phyloP scores from a whole-genome alignment of 495 filamentous ascomycete species.

The Penicillium taxi region DNA sequence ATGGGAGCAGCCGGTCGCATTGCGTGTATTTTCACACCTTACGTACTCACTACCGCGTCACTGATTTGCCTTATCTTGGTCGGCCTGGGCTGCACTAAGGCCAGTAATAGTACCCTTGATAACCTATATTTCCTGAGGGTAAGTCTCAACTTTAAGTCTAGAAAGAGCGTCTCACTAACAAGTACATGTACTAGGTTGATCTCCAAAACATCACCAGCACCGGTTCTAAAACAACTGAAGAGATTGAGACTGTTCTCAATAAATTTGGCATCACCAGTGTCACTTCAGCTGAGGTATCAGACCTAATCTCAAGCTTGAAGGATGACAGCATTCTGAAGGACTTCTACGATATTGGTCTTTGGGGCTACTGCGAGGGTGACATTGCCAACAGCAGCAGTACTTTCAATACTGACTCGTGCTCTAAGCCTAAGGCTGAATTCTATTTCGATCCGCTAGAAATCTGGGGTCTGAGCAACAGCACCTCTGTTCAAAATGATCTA shows the following conservation, averaged over 20 bases:
- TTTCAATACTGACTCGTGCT: constrained; percentile 43
- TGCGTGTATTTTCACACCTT: constrained; percentile 73
- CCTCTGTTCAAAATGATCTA: constrained; percentile 47
- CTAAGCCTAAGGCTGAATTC: constrained; percentile 54
- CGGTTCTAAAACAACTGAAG: constrained; percentile 12
- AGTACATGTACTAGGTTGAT: constrained; percentile 24
- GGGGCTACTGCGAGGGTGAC: constrained; percentile 73
- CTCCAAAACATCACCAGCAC: constrained; percentile 31
- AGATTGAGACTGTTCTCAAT: constrained; percentile 20
- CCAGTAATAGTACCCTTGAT: constrained; percentile 41
- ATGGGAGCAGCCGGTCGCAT: constrained; percentile 72
- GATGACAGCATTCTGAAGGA: constrained; percentile 55
- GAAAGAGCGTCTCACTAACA: constrained; percentile 1
- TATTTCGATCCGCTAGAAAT: constrained; percentile 64
- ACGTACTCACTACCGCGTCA: constrained; percentile 63
- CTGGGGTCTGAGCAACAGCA: constrained; percentile 50
- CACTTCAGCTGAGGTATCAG: constrained; percentile 22
- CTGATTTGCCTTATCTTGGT: constrained; percentile 67
- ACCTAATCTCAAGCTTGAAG: constrained; percentile 27
- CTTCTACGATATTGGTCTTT: constrained; percentile 74
- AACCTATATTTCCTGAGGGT: constrained; percentile 69
- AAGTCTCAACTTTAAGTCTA: constrained; percentile 13
- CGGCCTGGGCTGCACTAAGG: constrained; percentile 61
- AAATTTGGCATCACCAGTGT: constrained; percentile 24
- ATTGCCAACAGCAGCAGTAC: constrained; percentile 41